Percentiles rank a stretch among this genome's conserved stretches.
phyloP scores from a whole-genome alignment of 192 early-diverging fungal genomes.

The Backusella parvicylindrica region DNA sequence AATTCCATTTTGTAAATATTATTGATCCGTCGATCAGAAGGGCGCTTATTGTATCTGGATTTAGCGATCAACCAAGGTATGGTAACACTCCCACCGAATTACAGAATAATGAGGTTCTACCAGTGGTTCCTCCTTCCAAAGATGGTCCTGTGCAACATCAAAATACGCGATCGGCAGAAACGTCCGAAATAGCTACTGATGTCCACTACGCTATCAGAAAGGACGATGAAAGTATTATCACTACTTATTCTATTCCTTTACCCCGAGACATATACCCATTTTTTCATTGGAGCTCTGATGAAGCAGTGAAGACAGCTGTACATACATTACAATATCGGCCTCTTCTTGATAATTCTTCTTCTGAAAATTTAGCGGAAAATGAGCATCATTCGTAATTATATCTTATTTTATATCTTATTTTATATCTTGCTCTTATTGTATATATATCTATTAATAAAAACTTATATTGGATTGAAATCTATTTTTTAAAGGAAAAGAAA shows the following conservation, averaged over 20 bases:
- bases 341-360: not conserved
- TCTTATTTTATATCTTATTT: not conserved
- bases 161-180: not conserved
- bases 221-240: not conserved
- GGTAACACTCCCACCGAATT: not conserved
- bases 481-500: too few species aligned
- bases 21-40: slow-evolving; percentile 18
- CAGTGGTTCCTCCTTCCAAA: slow-evolving; percentile 24
- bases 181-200: not conserved
- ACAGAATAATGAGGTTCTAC: slow-evolving; percentile 26
- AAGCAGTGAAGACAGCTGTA: slow-evolving; percentile 24
- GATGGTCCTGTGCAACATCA: slow-evolving; percentile 19
- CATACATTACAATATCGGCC: not conserved
- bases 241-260: slow-evolving; percentile 11
- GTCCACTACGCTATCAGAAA: not conserved
- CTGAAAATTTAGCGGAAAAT: not conserved
- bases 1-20: slow-evolving; percentile 36
- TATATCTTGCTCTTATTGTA: not conserved
- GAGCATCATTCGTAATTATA: not conserved
- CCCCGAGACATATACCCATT: slow-evolving; percentile 29
- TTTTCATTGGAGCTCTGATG: slow-evolving; percentile 35
- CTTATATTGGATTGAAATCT: not conserved
- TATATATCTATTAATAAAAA: not conserved
- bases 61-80: slow-evolving; percentile 17
- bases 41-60: slow-evolving; percentile 28